phyloP scores from a whole-genome alignment of 176 grass and related monocot genomes.

The Aegilops longissima region DNA sequence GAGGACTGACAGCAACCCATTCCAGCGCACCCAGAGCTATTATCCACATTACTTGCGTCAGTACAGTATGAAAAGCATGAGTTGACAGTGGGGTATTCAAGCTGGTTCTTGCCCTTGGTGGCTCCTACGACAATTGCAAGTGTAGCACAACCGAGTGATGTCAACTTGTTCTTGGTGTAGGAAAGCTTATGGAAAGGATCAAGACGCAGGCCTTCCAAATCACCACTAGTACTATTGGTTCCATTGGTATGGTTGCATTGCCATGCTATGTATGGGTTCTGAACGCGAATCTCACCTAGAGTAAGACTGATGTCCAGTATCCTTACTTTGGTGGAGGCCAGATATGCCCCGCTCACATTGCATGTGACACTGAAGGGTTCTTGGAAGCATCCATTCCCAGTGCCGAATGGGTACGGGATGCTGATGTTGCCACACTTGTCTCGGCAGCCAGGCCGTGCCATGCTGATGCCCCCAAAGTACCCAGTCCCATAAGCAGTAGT shows the following conservation, averaged over 20 bases:
- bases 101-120: not conserved
- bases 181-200: constrained; percentile 2
- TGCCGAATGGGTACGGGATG: not conserved
- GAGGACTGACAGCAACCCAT: constrained; percentile 9
- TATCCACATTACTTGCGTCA: not conserved
- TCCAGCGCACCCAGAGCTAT: not conserved
- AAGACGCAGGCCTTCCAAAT: not conserved
- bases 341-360: not conserved
- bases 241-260: not conserved
- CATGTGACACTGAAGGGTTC: not conserved
- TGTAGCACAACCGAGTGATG: not conserved
- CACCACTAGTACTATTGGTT: not conserved
- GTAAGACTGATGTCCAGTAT: not conserved
- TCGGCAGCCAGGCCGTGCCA: not conserved
- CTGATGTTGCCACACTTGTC: not conserved
- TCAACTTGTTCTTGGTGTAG: not conserved
- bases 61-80: not conserved
- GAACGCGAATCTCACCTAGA: not conserved
- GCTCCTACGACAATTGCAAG: not conserved
- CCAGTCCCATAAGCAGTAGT: not conserved
- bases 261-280: constrained; percentile 4
- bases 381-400: not conserved
- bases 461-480: not conserved
- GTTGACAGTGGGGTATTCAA: not conserved
- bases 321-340: not conserved